Evolutionary conservation across 2,329 filamentous ascomycete species (phyloP), one percentile per base, ranked within the genome.

Genomic region (Purpureocillium takamizusanense): DNA sequence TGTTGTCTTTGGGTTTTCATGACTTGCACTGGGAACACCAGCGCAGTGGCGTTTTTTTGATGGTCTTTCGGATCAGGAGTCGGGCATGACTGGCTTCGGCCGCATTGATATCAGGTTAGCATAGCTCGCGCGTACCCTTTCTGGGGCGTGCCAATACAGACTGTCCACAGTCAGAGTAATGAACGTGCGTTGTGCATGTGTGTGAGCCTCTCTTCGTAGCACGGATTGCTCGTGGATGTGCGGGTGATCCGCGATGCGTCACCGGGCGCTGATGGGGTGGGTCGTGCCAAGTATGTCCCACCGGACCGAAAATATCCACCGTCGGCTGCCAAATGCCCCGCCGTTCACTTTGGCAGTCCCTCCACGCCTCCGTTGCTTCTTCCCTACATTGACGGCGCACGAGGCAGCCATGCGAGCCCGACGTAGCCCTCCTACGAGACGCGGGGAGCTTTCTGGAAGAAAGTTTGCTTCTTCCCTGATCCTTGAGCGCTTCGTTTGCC

Each of bases 1-100:
- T 30, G 12, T 29, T 33, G 43, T 42, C 35, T 31, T 42, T 37
- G 36, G 40, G 40, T 43, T 42, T 83, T 84, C 49, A 80, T 83
- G 51, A 85, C 17, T 81, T 70, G 83, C 77, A 3, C 57, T 83
- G 79, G 79, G 25, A 25, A 25, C 21, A 25, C 78, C 0, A 82
- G 83, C 49, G 82, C 37, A 32, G 46, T 37, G 48, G 55, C 48
- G 54, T 54, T 55, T 6, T 54, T 55, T 6, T 35, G 3, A 36
- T 17, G 48, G 52, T 42, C 47, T 36, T 35, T 44, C 39, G 40
- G 31, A 44, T 45, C 48, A 36, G 43, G 42, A 29, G 33, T 39
- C 33, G 31, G 46, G 46, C 46, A 44, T 40, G 33, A 35, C 41
- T 52, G 42, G 21, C 17, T 29, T 31, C 28, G 28, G 31, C 31